These are phyloP conservation scores for Hypoxylon sp. DNA, from an alignment of 2,329 filamentous ascomycete genomes.

Conservation along the genomic window DNA sequence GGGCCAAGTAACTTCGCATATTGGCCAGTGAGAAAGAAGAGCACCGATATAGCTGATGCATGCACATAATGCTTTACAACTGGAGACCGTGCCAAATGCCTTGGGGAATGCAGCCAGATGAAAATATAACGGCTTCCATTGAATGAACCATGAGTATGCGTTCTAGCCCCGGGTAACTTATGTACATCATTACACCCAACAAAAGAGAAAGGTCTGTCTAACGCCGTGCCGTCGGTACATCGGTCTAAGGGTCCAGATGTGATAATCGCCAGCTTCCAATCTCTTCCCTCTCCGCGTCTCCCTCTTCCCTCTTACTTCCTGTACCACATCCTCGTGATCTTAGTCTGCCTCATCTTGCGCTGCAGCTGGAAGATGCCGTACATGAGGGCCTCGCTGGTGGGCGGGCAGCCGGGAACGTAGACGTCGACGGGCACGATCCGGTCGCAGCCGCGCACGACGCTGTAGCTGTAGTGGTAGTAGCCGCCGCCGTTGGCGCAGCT, in stretches of 20 bases:
- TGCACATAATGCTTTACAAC: not conserved
- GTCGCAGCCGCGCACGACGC: constrained; percentile 80
- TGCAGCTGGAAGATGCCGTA: constrained; percentile 81
- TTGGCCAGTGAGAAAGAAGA: not conserved
- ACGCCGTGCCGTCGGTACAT: constrained; percentile 18
- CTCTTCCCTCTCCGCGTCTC: constrained; percentile 5
- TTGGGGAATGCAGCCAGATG: not conserved
- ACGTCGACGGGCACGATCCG: constrained; percentile 83
- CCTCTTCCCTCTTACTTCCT: constrained; percentile 59
- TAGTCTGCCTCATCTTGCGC: constrained; percentile 77
- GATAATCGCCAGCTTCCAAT: constrained; percentile 5
- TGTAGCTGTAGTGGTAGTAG: constrained; percentile 90
- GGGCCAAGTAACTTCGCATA: not conserved
- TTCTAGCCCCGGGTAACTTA: constrained; percentile 37
- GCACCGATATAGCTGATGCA: not conserved
- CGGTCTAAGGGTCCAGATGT: constrained; percentile 1
- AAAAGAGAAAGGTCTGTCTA: constrained; percentile 43
- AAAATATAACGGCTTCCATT: constrained; percentile 6
- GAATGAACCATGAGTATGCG: constrained; percentile 32
- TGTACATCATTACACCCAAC: constrained; percentile 41
- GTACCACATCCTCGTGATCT: constrained; percentile 70
- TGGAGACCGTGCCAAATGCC: not conserved
- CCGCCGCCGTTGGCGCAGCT: constrained; percentile 87
- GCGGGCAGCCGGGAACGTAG: constrained; percentile 82
- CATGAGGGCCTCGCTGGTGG: constrained; percentile 72